phyloP scores from a whole-genome alignment of 768 basidiomycete genomes.

The Boletus sp. region DNA sequence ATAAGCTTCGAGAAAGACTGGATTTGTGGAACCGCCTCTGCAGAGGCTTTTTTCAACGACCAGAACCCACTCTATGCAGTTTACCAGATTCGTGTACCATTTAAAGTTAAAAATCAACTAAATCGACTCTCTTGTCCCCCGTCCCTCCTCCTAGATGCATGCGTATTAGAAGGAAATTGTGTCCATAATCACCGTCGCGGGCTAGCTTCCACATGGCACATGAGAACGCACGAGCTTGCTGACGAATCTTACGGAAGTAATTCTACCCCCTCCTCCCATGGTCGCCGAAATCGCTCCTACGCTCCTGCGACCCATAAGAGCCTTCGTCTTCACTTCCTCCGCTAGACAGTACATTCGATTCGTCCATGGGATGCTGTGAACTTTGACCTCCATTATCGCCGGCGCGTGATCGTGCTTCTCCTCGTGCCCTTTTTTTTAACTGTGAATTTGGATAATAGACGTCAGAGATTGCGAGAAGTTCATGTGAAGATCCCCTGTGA shows the following conservation, averaged over 20 bases:
- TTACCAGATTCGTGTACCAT: constrained; percentile 10
- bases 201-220: constrained; percentile 11
- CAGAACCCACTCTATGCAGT: constrained; percentile 6
- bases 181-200: constrained; percentile 18
- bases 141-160: constrained; percentile 1
- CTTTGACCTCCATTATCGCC: constrained; percentile 28
- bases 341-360: constrained; percentile 24
- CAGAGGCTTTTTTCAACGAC: constrained; percentile 3
- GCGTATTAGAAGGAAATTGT: constrained; percentile 16
- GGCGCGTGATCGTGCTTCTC: constrained; percentile 27
- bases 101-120: constrained; percentile 12
- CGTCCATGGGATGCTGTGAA: constrained; percentile 29
- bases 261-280: constrained; percentile 32
- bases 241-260: constrained; percentile 19
- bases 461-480: constrained; percentile 20
- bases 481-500: constrained; percentile 28
- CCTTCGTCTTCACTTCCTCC: constrained; percentile 34
- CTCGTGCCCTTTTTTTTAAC: constrained; percentile 35
- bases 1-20: constrained; percentile 21
- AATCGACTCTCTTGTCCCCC: neutral
- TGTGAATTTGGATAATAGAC: constrained; percentile 14
- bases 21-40: constrained; percentile 1
- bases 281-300: constrained; percentile 33
- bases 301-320: constrained; percentile 35
- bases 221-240: constrained; percentile 20